These are phyloP conservation scores for Sugiyamaella smithiae DNA, from an alignment of 805 yeast species.

Conservation along the genomic window DNA sequence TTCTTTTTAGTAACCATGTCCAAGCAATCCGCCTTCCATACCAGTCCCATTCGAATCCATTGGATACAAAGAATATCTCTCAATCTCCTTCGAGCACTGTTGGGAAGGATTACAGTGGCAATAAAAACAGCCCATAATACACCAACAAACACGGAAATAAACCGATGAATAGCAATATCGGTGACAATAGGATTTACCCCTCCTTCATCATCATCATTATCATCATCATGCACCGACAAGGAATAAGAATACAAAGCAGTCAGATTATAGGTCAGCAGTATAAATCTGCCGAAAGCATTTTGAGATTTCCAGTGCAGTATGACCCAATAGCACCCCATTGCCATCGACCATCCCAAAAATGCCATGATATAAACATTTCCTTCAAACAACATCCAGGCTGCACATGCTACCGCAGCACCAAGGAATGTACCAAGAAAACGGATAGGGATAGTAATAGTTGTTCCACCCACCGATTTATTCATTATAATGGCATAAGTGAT, in stretches of 20 bases:
- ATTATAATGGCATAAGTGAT: slow-evolving; percentile 80
- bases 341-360: slow-evolving; percentile 42
- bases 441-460: slow-evolving; percentile 58
- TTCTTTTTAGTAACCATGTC: slow-evolving; percentile 14
- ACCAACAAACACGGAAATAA: slow-evolving; percentile 68
- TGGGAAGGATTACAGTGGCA: slow-evolving; percentile 65
- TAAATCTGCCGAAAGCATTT: slow-evolving; percentile 48
- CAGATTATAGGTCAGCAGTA: slow-evolving; percentile 70
- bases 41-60: slow-evolving; percentile 78
- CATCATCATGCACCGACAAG: slow-evolving; percentile 54
- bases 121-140: slow-evolving; percentile 73
- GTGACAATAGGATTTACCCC: slow-evolving; percentile 64
- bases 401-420: slow-evolving; percentile 63
- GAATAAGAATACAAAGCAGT: slow-evolving; percentile 76
- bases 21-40: slow-evolving; percentile 79
- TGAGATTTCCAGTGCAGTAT: slow-evolving; percentile 64
- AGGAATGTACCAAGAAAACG: slow-evolving; percentile 66
- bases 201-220: slow-evolving; percentile 57
- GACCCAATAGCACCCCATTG: slow-evolving; percentile 47
- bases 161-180: slow-evolving; percentile 77
- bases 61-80: slow-evolving; percentile 62
- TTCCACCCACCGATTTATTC: slow-evolving; percentile 83
- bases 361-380: slow-evolving; percentile 56
- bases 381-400: slow-evolving; percentile 56
- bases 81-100: slow-evolving; percentile 68